phyloP scores from a whole-genome alignment of 305 asterid genomes.

The Fraxinus nigra region DNA sequence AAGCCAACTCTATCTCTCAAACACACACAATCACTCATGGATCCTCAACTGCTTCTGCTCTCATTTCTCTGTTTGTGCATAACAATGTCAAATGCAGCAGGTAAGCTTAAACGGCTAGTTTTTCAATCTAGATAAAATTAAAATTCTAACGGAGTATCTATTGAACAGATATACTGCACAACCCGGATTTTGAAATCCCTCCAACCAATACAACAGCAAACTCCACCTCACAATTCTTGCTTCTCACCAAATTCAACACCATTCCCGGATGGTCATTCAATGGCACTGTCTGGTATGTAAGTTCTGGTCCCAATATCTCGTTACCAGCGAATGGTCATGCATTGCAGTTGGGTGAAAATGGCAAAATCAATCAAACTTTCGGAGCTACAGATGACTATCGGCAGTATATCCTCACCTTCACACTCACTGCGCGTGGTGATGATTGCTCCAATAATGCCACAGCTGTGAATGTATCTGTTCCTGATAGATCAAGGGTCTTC shows the following conservation, averaged over 20 bases:
- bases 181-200: constrained; percentile 34
- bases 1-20: neutral
- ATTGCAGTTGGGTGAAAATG: constrained; percentile 25
- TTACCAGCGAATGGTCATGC: constrained; percentile 21
- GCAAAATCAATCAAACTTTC: constrained; percentile 28
- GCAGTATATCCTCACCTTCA: constrained; percentile 30
- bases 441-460: constrained; percentile 22
- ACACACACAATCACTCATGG: constrained; percentile 1
- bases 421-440: constrained; percentile 14
- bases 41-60: neutral
- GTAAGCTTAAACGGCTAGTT: neutral
- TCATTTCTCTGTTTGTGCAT: constrained; percentile 16
- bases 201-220: constrained; percentile 14
- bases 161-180: constrained; percentile 21
- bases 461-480: constrained; percentile 21
- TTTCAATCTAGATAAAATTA: neutral
- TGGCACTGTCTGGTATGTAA: constrained; percentile 25
- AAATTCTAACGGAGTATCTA: neutral
- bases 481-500: constrained; percentile 5
- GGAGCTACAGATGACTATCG: neutral
- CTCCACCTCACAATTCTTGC: constrained; percentile 21
- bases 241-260: constrained; percentile 16
- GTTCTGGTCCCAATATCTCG: constrained; percentile 13
- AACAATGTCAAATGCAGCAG: constrained; percentile 22
- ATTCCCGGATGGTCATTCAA: constrained; percentile 35